phyloP scores from a whole-genome alignment of 192 early-diverging fungal genomes.

The Backusella australiensis region DNA sequence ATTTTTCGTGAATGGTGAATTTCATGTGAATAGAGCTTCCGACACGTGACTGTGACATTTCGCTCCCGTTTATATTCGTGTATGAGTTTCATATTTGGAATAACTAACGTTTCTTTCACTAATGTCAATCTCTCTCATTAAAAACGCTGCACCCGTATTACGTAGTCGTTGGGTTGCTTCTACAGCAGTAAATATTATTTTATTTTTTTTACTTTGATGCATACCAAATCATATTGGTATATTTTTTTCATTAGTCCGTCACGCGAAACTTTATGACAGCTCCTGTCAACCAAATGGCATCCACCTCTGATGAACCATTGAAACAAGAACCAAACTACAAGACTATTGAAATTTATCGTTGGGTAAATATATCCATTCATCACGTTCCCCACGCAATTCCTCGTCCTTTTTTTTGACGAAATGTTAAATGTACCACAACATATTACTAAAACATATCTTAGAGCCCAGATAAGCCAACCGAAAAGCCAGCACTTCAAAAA shows the following conservation, averaged over 20 bases:
- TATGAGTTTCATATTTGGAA: constrained; percentile 1
- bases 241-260: neutral
- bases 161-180: constrained; percentile 1
- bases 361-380: constrained; percentile 54
- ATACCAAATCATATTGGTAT: neutral
- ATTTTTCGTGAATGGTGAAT: neutral
- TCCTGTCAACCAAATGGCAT: neutral
- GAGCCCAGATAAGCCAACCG: constrained; percentile 87
- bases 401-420: neutral
- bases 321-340: constrained; percentile 67
- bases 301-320: constrained; percentile 1
- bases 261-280: neutral
- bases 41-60: neutral
- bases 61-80: neutral
- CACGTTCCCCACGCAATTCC: neutral
- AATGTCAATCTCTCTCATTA: neutral
- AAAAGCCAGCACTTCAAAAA: constrained; percentile 83
- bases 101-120: neutral
- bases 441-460: constrained; percentile 24
- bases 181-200: neutral
- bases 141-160: neutral
- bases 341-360: constrained; percentile 95
- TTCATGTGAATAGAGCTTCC: constrained; percentile 2
- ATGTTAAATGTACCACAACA: neutral
- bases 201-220: neutral